Base-by-base conservation (phyloP, 1,284 basidiomycete genomes). In the Psilocybe mexicana region DNA sequence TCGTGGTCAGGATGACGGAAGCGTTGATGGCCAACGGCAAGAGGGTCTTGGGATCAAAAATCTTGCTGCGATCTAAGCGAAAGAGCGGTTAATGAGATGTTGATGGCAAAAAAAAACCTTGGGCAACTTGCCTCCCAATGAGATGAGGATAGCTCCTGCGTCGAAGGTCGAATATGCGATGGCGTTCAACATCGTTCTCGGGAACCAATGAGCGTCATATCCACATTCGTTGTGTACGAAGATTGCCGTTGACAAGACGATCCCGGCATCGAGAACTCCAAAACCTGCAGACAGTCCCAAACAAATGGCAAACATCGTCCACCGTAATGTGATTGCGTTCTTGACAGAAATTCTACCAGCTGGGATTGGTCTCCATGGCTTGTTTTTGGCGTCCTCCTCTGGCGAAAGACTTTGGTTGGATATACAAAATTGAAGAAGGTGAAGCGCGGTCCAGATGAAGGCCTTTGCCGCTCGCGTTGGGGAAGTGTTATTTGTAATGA, bases 351-450 rank as follows among this genome's bases (percentile, higher is more conserved):
- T 30, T 7, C 51, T 40, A 14, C 51, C 51, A 2, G 51, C 40
- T 12, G 51, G 51, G 40, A 52, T 42, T 18, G 51, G 51, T 23
- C 51, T 43, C 51, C 51, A 52, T 2, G 51, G 51, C 25, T 52
- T 52, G 26, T 52, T 52, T 11, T 43, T 26, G 6, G 40, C 18
- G 14, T 52, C 51, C 6, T 52, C 51, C 33, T 52, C 51, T 4
- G 25, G 25, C 10, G 40, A 43, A 18, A 42, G 24, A 43, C 40
- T 52, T 43, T 52, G 51, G 42, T 52, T 52, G 10, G 51, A 52
- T 14, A 52, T 43, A 38, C 51, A 52, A 14, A 43, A 52, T 28
- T 52, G 51, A 14, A 52, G 30, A 14, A 52, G 51, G 18, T 52
- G 51, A 28, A 43, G 40, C 6, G 42, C 26, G 3, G 38, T 42